These are phyloP conservation scores for Xylaria multiplex DNA, from an alignment of 2,329 filamentous ascomycete species.

Conservation along the genomic window DNA sequence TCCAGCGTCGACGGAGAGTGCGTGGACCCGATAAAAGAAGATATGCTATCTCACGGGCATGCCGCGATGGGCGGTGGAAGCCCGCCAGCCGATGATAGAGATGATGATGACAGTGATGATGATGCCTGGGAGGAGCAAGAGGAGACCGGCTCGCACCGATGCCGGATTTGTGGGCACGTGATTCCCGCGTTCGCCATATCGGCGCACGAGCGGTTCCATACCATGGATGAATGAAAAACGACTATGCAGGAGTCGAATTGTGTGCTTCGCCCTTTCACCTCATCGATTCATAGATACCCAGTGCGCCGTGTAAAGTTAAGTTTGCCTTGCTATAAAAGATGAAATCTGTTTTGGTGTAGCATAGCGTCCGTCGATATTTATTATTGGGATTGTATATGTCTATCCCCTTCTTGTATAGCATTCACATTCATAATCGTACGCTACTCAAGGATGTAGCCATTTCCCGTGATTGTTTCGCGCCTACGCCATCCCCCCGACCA, in stretches of 20 bases:
- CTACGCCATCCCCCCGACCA: neutral
- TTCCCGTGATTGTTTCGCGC: neutral
- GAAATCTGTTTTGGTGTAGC: neutral
- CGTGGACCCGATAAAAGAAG: neutral
- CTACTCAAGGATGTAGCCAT: neutral
- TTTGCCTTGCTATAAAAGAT: neutral
- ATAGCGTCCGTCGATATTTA: neutral
- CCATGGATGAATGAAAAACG: slow-evolving; percentile 45
- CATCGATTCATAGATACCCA: slow-evolving; percentile 13
- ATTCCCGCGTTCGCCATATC: slow-evolving; percentile 68
- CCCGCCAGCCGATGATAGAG: slow-evolving; percentile 25
- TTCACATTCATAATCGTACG: slow-evolving; percentile 19
- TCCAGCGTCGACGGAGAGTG: too few species aligned
- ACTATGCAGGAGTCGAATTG: neutral
- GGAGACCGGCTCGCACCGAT: slow-evolving; percentile 51
- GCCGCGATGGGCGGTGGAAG: neutral
- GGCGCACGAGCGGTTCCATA: slow-evolving; percentile 66
- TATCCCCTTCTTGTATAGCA: slow-evolving; percentile 3
- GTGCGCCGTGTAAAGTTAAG: neutral
- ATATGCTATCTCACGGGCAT: neutral
- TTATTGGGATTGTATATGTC: slow-evolving; percentile 19
- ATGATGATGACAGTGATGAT: slow-evolving; percentile 23
- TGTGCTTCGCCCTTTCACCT: neutral
- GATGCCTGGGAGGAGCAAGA: slow-evolving; percentile 47
- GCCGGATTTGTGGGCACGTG: slow-evolving; percentile 61